These are phyloP conservation scores for Rhipidocladum racemiflorum DNA, from an alignment of 176 grass and related monocot species.

Conservation along the genomic window DNA sequence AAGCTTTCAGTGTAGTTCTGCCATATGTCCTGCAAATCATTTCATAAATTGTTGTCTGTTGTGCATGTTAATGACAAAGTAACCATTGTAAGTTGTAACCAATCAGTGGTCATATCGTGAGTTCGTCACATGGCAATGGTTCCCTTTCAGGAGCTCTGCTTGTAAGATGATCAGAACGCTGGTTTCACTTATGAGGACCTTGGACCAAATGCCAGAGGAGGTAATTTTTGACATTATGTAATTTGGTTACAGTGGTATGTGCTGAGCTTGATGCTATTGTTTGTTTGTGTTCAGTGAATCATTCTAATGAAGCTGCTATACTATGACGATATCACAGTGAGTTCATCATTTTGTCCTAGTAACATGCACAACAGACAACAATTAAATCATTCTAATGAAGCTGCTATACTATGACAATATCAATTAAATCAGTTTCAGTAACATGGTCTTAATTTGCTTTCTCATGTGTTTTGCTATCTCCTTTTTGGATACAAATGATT, in stretches of 20 bases:
- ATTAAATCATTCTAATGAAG: too few relatives aligned
- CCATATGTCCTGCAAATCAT: neutral
- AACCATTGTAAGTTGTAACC: neutral
- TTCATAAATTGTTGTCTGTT: neutral
- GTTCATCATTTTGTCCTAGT: constrained; percentile 30
- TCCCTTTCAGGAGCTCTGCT: constrained; percentile 70
- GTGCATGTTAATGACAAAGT: neutral
- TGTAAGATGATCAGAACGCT: constrained; percentile 98
- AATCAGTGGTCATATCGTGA: constrained; percentile 32
- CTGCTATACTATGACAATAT: too few relatives aligned
- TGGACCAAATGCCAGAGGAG: constrained; percentile 94
- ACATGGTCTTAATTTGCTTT: too few relatives aligned
- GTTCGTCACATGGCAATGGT: neutral
- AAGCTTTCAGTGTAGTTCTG: neutral
- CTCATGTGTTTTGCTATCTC: too few relatives aligned
- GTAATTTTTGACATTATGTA: constrained; percentile 35
- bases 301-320: constrained; percentile 98
- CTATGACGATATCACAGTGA: constrained; percentile 84
- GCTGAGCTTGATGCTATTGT: constrained; percentile 19
- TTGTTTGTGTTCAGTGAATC: constrained; percentile 64
- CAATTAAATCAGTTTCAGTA: too few relatives aligned
- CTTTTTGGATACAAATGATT: too few relatives aligned
- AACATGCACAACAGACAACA: too few relatives aligned
- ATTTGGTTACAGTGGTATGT: constrained; percentile 22
- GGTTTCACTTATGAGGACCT: constrained; percentile 96